A percentile compares a stretch with the other conserved stretches of the same genome.
These are phyloP conservation scores for Trypethelium eluteriae DNA, from an alignment of 495 filamentous ascomycete genomes.

Conservation along the genomic window DNA sequence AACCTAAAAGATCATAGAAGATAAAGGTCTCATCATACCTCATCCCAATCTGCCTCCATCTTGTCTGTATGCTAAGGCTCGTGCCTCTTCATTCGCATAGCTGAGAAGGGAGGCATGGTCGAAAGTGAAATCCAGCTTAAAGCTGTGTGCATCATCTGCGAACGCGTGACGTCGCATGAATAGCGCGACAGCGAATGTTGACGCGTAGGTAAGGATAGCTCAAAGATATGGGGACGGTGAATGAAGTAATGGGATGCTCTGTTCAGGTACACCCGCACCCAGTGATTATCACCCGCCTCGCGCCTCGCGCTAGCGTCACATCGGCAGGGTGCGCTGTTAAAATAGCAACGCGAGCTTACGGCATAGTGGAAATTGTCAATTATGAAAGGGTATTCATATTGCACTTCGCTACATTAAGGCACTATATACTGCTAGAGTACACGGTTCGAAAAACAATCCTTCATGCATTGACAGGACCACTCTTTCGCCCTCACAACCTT, in stretches of 20 bases:
- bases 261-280: not conserved
- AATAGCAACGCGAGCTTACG: too few species aligned
- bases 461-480: not conserved
- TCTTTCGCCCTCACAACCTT: not conserved
- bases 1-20: conserved; percentile 12
- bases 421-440: not conserved
- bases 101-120: not conserved
- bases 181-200: not conserved
- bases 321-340: not conserved
- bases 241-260: not conserved
- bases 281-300: not conserved
- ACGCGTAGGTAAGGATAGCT: not conserved
- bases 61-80: not conserved
- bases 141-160: not conserved
- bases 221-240: not conserved
- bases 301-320: not conserved
- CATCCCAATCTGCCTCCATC: conserved; percentile 21
- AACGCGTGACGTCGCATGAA: not conserved
- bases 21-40: conserved; percentile 30
- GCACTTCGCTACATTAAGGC: not conserved
- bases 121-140: not conserved
- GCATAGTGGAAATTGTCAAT: too few species aligned
- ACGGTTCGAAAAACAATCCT: not conserved
- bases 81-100: not conserved
- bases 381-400: not conserved